phyloP scores from a whole-genome alignment of 78 protist genomes.

The Planoprotostelium fungivorum region DNA sequence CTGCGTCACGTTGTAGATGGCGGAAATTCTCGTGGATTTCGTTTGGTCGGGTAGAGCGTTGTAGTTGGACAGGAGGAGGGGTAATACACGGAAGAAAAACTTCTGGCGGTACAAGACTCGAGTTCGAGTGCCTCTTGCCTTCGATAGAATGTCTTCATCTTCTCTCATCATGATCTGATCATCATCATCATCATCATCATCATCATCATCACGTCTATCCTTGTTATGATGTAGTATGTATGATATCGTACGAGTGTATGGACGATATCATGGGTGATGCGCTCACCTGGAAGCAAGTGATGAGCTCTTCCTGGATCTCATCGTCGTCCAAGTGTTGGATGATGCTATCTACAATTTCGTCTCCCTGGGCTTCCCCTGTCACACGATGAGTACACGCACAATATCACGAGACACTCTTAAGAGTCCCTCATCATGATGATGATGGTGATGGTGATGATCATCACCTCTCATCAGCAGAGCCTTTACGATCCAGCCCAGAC shows the following conservation, averaged over 20 bases:
- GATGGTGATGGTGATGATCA: no score
- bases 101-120: neutral
- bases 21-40: neutral
- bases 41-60: neutral
- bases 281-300: neutral
- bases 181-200: no score
- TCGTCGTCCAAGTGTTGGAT: neutral
- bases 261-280: no score
- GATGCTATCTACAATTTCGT: neutral
- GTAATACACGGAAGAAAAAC: neutral
- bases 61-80: neutral
- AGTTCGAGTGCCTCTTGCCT: neutral
- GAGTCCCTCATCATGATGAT: no score
- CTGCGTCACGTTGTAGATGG: neutral
- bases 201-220: no score
- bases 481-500: neutral
- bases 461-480: neutral
- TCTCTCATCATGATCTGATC: neutral
- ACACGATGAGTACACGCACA: neutral
- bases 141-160: neutral
- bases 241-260: no score
- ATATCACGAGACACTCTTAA: no score
- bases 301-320: neutral
- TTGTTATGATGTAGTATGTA: no score
- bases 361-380: neutral